A percentile compares a stretch with the other conserved stretches of the same genome.
phyloP scores from a whole-genome alignment of 2,329 filamentous ascomycete genomes.

The Neopestalotiopsis sp. region DNA sequence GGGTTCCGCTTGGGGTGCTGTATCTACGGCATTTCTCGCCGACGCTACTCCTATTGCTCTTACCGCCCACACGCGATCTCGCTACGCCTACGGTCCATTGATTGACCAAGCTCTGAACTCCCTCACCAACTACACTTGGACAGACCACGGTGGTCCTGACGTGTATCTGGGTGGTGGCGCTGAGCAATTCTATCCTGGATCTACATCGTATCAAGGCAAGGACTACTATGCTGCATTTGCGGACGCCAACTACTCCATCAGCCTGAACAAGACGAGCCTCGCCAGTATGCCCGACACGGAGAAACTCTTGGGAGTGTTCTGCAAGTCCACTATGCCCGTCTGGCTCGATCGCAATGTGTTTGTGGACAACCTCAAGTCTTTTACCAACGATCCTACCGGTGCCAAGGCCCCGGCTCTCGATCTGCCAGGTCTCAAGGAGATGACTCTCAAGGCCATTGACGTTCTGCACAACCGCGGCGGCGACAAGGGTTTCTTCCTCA shows the following conservation, averaged over 20 bases:
- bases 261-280: slow-evolving; percentile 77
- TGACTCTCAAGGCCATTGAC: slow-evolving; percentile 87
- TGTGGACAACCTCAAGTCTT: slow-evolving; percentile 68
- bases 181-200: slow-evolving; percentile 76
- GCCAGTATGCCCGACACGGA: slow-evolving; percentile 59
- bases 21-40: slow-evolving; percentile 81
- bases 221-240: slow-evolving; percentile 82
- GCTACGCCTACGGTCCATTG: slow-evolving; percentile 72
- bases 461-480: slow-evolving; percentile 72
- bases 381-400: slow-evolving; percentile 74
- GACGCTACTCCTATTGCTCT: slow-evolving; percentile 84
- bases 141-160: slow-evolving; percentile 74
- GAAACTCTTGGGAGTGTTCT: slow-evolving; percentile 80
- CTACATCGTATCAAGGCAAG: slow-evolving; percentile 69
- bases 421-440: slow-evolving; percentile 84
- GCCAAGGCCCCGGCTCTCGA: slow-evolving; percentile 69
- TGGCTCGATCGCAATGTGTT: slow-evolving; percentile 90
- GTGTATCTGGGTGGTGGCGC: slow-evolving; percentile 85
- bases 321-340: slow-evolving; percentile 75
- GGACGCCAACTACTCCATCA: slow-evolving; percentile 74
- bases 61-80: slow-evolving; percentile 73
- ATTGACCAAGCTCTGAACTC: slow-evolving; percentile 80
- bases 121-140: slow-evolving; percentile 82
- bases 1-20: slow-evolving; percentile 66
- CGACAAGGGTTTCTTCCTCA: slow-evolving; percentile 82